Base-by-base conservation (phyloP, 2,329 filamentous ascomycete genomes). In the Aureobasidium zeae region DNA sequence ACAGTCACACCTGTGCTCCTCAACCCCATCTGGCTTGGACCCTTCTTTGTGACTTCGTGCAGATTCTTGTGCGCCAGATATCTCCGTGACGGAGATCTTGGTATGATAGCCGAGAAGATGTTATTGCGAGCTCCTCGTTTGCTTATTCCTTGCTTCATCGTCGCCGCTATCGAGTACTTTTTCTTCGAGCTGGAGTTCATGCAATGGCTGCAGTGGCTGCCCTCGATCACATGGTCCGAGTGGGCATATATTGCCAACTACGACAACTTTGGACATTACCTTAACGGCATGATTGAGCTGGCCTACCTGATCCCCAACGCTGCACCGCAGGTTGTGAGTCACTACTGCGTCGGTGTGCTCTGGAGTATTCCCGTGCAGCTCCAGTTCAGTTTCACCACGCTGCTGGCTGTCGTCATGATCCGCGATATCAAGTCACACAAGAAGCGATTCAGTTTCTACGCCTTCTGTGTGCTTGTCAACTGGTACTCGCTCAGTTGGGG, bases 341-440 rank as follows among this genome's bases (percentile, higher is more conserved):
- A 71, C 49, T 71, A 68, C 55, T 70, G 68, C 47, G 69, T 68
- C 0, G 67, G 68, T 53, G 67, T 71, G 4, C 57, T 71, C 2
- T 71, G 68, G 68, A 70, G 67, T 3, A 69, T 71, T 22, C 66
- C 68, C 0, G 66, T 71, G 0, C 66, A 69, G 49, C 57, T 71
- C 1, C 68, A 71, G 50, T 67, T 64, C 26, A 60, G 66, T 2
- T 71, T 68, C 62, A 55, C 64, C n/a, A 60, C 65, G 2, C 53
- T 71, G 2, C 53, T 66, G 8, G 66, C 59, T 16, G 58, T 60
- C 4, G 59, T 71, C 20, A 55, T 71, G 16, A 58, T 71, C 22
- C 60, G 59, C 26, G 65, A 70, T 41, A 62, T 68, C 53, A 67
- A 65, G 49, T 66, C 55, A 0, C 61, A 64, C 0, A 68, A 62